These are phyloP conservation scores for Pseudogymnoascus pannorum DNA, from an alignment of 2,329 filamentous ascomycete genomes.

Conservation along the genomic window DNA sequence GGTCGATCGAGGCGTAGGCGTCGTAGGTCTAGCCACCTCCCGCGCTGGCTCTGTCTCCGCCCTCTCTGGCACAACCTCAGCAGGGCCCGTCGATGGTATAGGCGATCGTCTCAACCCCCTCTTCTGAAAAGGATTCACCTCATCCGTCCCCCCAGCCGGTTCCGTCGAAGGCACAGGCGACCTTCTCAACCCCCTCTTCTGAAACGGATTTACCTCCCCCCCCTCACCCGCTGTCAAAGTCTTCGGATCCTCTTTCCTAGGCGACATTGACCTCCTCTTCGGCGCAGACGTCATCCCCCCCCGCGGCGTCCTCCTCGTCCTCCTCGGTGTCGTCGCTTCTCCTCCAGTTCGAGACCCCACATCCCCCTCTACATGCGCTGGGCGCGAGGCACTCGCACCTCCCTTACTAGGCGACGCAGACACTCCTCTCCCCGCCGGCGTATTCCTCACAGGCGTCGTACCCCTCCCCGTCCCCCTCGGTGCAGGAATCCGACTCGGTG, in stretches of 20 bases:
- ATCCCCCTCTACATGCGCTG: neutral
- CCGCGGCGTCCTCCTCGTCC: neutral
- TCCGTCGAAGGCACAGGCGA: conserved; percentile 5
- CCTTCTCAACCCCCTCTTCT: conserved; percentile 2
- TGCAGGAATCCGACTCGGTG: conserved; percentile 28
- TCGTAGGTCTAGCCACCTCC: neutral
- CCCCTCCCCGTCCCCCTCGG: conserved; percentile 20
- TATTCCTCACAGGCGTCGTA: conserved; percentile 29
- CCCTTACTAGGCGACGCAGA: conserved; percentile 23
- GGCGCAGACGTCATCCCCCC: neutral
- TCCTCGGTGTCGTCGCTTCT: neutral
- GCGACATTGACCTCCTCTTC: conserved; percentile 9
- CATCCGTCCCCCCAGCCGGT: neutral
- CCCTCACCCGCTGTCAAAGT: neutral
- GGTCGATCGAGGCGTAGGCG: neutral
- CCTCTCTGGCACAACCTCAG: neutral
- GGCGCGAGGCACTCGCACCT: neutral
- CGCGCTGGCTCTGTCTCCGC: neutral
- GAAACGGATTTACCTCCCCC: neutral
- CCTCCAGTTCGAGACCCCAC: neutral
- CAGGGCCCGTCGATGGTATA: neutral
- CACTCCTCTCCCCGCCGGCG: conserved; percentile 14
- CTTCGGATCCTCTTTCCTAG: neutral
- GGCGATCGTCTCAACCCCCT: conserved; percentile 11
- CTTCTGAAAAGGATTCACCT: neutral